phyloP scores from a whole-genome alignment of 2,329 filamentous ascomycete genomes.

The Zarea fungicola region DNA sequence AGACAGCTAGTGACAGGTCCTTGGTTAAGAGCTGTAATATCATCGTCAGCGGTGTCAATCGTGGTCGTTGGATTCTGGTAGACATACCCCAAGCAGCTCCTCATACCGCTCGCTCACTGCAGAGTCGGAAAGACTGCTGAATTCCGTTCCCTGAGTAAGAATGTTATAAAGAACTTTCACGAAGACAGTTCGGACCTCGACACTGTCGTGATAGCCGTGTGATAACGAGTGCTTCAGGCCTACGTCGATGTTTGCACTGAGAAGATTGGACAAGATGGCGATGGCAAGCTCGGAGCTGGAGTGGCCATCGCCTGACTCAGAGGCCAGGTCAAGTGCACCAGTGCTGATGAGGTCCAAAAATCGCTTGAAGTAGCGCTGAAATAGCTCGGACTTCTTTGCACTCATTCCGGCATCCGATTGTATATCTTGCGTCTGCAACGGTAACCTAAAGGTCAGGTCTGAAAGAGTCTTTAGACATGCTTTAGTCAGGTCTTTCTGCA shows the following conservation, averaged over 20 bases:
- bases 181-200: slow-evolving; percentile 65
- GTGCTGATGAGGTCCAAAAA: slow-evolving; percentile 62
- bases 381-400: slow-evolving; percentile 66
- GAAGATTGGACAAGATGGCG: slow-evolving; percentile 61
- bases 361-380: slow-evolving; percentile 65
- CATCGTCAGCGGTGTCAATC: slow-evolving; percentile 14
- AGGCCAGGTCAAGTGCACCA: slow-evolving; percentile 42
- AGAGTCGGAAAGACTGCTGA: slow-evolving; percentile 62
- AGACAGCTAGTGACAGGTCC: slow-evolving; percentile 57
- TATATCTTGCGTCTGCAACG: slow-evolving; percentile 60
- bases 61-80: not conserved
- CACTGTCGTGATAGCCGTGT: slow-evolving; percentile 66
- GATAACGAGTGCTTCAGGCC: slow-evolving; percentile 64
- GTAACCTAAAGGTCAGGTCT: slow-evolving; percentile 60
- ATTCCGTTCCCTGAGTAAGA: slow-evolving; percentile 65
- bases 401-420: slow-evolving; percentile 62
- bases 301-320: slow-evolving; percentile 43
- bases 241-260: slow-evolving; percentile 68
- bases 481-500: slow-evolving; percentile 61
- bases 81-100: slow-evolving; percentile 52
- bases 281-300: slow-evolving; percentile 60
- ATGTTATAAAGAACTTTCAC: slow-evolving; percentile 67
- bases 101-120: slow-evolving; percentile 66
- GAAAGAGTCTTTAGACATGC: slow-evolving; percentile 61
- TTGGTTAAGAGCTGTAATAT: slow-evolving; percentile 49